Evolutionary conservation across 2,329 filamentous ascomycete species (phyloP).

Genomic region (Calonectria montana): DNA sequence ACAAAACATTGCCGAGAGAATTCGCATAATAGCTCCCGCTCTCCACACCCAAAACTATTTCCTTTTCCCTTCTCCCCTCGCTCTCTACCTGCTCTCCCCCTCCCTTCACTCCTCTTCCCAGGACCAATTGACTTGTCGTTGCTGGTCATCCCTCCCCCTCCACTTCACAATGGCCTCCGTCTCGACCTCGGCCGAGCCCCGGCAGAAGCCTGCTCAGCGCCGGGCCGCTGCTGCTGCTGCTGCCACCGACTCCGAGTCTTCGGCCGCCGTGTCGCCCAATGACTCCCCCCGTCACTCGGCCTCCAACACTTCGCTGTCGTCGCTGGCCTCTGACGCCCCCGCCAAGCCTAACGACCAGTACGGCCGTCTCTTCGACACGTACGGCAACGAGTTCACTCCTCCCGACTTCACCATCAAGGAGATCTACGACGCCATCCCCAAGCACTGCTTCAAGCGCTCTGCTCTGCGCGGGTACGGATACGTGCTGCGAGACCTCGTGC

Average conservation of each 20-base stretch:
- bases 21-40: conserved; percentile 31
- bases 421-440: conserved; percentile 95
- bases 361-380: conserved; percentile 85
- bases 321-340: conserved; percentile 75
- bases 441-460: conserved; percentile 95
- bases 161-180: conserved; percentile 58
- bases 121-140: conserved; percentile 36
- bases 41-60: conserved; percentile 13
- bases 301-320: conserved; percentile 93
- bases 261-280: conserved; percentile 66
- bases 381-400: conserved; percentile 93
- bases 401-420: conserved; percentile 98
- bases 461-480: conserved; percentile 80
- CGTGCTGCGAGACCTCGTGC: conserved; percentile 82
- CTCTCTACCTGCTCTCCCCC: conserved; percentile 9
- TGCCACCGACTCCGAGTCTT: conserved; percentile 64
- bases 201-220: conserved; percentile 58
- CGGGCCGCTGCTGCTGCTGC: conserved; percentile 61
- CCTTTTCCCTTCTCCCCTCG: conserved; percentile 1
- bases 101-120: background rate
- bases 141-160: conserved; percentile 1
- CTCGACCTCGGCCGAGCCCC: conserved; percentile 54
- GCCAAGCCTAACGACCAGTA: conserved; percentile 53
- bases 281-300: conserved; percentile 73
- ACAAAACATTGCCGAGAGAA: conserved; percentile 42